Base-by-base conservation (phyloP, 1,284 basidiomycete genomes). In the Austroboletus niveus region DNA sequence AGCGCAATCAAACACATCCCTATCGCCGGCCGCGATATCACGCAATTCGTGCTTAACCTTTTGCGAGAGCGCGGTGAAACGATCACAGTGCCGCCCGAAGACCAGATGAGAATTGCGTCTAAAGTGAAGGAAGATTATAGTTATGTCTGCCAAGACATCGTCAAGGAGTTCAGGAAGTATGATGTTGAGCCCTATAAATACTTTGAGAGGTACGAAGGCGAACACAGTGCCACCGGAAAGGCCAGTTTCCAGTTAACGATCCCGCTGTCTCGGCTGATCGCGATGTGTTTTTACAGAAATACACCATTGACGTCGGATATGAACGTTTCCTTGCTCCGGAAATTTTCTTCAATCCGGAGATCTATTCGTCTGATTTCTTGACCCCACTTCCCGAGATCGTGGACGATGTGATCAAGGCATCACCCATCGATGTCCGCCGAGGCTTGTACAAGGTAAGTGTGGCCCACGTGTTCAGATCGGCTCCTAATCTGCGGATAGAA, bases 261-360 rank as follows among this genome's bases (percentile, higher is more conserved):
- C 11, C 17, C 20, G 20, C 27, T n/a, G 7, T 30, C 7, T 42
- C 2, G 22, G 29, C 42, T 51, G n/a, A 59, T 47, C 10, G 4
- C 35, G 10, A 14, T 14, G 1, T n/a, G 5, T 35, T 12, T 12
- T 38, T n/a, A 20, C 68, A 94, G 88, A 88, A 91, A 85, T 97
- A 96, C 72, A 69, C 78, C 47, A 78, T 99, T 44, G 96, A 99
- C 65, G 85, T 99, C 54, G 97, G 97, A 20, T 99, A 98, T 73
- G 97, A 99, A 72, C 92, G 97, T 35, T 99, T 99, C 83, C 85
- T 99, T 38, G 96, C 96, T 1, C 94, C 97, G 5, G 97, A 99
- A 70, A 97, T 99, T 69, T 98, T 99, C 78, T 99, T 99, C 82
- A 99, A 99, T 74, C 97, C 97, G 11, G 97, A 99, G 70, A 98